phyloP scores from a whole-genome alignment of 1,284 basidiomycete species.

The Pterulicium gracile region DNA sequence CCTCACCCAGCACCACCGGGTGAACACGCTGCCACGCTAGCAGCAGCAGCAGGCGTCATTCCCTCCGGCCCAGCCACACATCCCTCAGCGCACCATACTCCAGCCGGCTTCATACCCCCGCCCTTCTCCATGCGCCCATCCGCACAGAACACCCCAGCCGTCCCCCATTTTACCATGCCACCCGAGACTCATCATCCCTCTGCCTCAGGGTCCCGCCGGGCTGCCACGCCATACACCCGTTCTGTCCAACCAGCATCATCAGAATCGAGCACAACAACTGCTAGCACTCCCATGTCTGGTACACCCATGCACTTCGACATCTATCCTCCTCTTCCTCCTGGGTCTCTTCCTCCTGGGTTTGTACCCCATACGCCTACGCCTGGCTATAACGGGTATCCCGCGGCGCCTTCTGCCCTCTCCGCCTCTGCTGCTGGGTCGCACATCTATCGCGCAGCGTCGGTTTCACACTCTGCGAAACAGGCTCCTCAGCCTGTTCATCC shows the following conservation, averaged over 20 bases:
- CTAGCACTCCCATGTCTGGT: not conserved
- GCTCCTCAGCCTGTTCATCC: not conserved
- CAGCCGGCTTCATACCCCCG: not conserved
- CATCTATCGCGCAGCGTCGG: too few species aligned
- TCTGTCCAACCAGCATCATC: too few species aligned
- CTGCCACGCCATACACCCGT: not conserved
- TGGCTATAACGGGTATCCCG: too few species aligned
- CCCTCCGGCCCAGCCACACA: not conserved
- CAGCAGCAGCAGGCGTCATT: too few species aligned
- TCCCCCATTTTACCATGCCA: not conserved
- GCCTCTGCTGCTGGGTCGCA: too few species aligned
- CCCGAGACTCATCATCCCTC: not conserved
- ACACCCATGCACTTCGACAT: not conserved
- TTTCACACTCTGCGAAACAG: too few species aligned
- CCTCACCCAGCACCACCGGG: not conserved
- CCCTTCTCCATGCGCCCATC: not conserved
- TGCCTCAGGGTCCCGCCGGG: not conserved
- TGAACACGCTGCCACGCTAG: too few species aligned
- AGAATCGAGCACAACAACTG: not conserved
- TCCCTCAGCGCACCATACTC: not conserved
- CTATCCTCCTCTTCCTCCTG: not conserved
- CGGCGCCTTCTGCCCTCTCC: not conserved
- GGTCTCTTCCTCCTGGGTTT: too few species aligned
- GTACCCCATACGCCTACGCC: too few species aligned
- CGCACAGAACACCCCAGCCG: not conserved